Percentiles rank a stretch among this genome's conserved stretches.
phyloP scores from a whole-genome alignment of 176 grass and related monocot species.

The Avena eriantha region DNA sequence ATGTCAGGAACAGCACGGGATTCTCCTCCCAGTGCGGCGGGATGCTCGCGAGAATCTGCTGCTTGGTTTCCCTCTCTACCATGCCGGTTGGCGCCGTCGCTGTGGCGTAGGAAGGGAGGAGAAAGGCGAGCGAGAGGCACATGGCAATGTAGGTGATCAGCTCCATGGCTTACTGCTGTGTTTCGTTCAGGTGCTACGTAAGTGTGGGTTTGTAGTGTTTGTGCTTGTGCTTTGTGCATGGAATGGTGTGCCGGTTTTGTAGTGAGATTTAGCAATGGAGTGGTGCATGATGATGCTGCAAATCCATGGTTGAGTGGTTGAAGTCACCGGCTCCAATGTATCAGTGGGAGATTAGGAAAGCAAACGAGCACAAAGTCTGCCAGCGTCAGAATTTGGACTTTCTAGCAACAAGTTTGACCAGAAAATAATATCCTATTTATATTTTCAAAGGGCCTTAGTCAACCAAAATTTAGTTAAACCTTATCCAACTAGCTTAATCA shows the following conservation, averaged over 20 bases:
- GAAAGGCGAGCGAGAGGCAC: slow-evolving; percentile 22
- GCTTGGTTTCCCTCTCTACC: slow-evolving; percentile 69
- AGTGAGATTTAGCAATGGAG: slow-evolving; percentile 36
- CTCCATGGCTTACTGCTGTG: slow-evolving; percentile 35
- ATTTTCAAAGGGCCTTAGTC: neutral
- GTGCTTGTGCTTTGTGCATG: slow-evolving; percentile 49
- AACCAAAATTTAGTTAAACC: neutral
- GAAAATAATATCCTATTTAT: neutral
- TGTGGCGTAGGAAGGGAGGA: slow-evolving; percentile 24
- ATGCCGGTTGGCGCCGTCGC: slow-evolving; percentile 49
- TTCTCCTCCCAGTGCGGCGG: slow-evolving; percentile 61
- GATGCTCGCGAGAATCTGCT: slow-evolving; percentile 88
- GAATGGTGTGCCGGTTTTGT: slow-evolving; percentile 25
- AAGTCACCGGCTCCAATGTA: slow-evolving; percentile 53
- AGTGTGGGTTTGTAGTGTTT: neutral
- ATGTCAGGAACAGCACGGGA: slow-evolving; percentile 63
- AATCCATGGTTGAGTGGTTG: slow-evolving; percentile 51
- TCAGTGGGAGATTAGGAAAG: slow-evolving; percentile 43
- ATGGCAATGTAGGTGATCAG: slow-evolving; percentile 4
- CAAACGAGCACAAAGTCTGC: neutral
- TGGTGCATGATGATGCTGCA: slow-evolving; percentile 23
- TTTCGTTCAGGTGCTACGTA: neutral
- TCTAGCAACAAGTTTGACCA: neutral
- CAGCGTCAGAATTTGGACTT: slow-evolving; percentile 16
- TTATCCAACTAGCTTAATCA: neutral